Base-by-base conservation (phyloP, 2,329 filamentous ascomycete genomes). In the Aspergillus amoenus region DNA sequence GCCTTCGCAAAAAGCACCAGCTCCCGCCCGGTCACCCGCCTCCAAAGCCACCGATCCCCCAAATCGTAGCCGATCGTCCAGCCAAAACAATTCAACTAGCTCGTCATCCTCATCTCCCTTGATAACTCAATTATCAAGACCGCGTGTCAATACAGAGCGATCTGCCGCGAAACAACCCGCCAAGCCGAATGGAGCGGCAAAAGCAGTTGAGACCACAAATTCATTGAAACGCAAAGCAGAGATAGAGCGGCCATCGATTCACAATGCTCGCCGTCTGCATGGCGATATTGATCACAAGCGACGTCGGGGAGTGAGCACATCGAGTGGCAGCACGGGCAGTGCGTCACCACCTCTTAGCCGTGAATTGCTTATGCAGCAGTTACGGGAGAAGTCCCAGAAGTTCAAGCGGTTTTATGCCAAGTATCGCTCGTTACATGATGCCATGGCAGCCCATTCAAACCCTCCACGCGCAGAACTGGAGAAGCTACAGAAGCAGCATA, bases 1-100 rank as follows among this genome's bases (percentile, higher is more conserved):
- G 58, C 84, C 82, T 42, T 83, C 84, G 2, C 82, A 81, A 66
- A 86, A 86, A 52, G 84, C 84, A 2, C 87, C 85, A 15, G 84
- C 84, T 12, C 79, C 87, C 11, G 84, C 82, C 9, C 83, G 82
- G 6, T 86, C 84, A 2, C 83, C 83, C 21, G 84, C 84, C 5
- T 80, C 84, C 59, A 86, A 84, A 67, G 81, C 82, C 27, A 86
- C 84, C 18, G 83, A 87, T 66, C 74, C 82, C 55, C 76, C 82
- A 59, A 74, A 80, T 65, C 73, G 74, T 61, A 70, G 61, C 49
- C 71, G 72, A 41, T 74, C 75, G 45, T 75, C 75, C 21, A 75
- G 67, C 53, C 74, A 76, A 17, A 76, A 74, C 42, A 70, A 74
- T 45, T 75, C 76, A 4, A 78, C 77, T 15, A 77, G 76, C 43